Evolutionary conservation across 2,329 filamentous ascomycete genomes (phyloP).

Genomic region (Xylariaceae sp.): DNA sequence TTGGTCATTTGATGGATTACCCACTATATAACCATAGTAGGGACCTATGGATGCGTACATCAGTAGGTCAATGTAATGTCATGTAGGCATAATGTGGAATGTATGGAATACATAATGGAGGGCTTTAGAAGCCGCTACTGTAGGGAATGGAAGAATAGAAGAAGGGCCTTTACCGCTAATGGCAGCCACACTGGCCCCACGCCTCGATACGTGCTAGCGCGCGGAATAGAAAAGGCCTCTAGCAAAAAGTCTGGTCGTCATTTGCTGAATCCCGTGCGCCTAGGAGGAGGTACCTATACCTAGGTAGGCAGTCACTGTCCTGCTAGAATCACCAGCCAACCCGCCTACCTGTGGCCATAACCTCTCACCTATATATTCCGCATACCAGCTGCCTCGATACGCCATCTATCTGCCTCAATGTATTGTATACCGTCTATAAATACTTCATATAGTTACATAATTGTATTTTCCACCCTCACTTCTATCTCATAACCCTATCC

Average conservation of each 20-base stretch:
- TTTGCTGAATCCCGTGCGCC: neutral
- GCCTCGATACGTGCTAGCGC: neutral
- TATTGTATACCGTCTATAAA: neutral
- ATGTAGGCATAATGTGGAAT: neutral
- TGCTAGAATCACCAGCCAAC: too few species aligned
- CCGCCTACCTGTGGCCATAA: neutral
- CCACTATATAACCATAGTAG: too few species aligned
- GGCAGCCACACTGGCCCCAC: neutral
- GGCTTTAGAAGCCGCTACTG: neutral
- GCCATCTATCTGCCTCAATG: too few species aligned
- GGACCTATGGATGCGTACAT: too few species aligned
- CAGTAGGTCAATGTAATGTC: neutral
- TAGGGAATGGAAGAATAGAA: neutral
- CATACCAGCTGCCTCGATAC: too few species aligned
- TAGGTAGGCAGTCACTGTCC: too few species aligned
- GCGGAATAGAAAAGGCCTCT: neutral
- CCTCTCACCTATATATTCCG: neutral
- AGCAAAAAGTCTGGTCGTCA: neutral
- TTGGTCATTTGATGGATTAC: too few species aligned
- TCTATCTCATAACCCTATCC: neutral
- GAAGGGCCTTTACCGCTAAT: neutral
- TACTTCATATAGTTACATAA: neutral
- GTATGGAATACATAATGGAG: neutral
- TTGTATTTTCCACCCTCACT: neutral
- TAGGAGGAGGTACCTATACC: neutral